Evolutionary conservation across 352 stramenopile genomes (phyloP).

Genomic region (Phytophthora crassamura): DNA sequence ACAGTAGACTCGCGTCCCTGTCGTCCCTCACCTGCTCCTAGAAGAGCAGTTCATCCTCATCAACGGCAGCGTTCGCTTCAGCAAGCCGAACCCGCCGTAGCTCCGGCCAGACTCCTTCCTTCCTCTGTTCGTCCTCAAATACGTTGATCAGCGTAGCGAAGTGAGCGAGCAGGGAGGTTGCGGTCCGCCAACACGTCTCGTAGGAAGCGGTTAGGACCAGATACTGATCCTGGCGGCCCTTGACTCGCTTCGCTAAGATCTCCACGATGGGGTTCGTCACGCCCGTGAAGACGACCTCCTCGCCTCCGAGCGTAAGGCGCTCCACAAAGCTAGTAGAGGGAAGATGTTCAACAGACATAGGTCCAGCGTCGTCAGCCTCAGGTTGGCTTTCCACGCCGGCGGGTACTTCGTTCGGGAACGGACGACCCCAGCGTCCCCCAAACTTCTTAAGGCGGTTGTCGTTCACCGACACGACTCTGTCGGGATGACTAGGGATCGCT

Average conservation of each 20-base stretch:
- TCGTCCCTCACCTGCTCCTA: neutral
- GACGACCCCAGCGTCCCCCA: neutral
- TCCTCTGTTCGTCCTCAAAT: neutral
- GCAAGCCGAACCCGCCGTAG: slow-evolving; percentile 4
- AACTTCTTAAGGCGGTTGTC: slow-evolving; percentile 6
- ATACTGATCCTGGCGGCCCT: neutral
- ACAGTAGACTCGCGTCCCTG: too few species aligned
- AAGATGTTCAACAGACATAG: too few species aligned
- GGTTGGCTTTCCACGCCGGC: too few species aligned
- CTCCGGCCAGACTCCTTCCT: neutral
- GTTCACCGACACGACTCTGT: slow-evolving; percentile 1
- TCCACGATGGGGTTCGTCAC: neutral
- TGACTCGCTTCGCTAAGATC: neutral
- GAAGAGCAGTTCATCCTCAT: slow-evolving; percentile 12
- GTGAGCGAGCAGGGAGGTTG: neutral
- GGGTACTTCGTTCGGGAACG: too few species aligned
- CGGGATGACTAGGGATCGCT: neutral
- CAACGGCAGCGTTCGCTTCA: slow-evolving; percentile 5
- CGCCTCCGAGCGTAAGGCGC: neutral
- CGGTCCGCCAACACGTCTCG: neutral
- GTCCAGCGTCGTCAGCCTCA: too few species aligned
- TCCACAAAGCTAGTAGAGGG: too few species aligned
- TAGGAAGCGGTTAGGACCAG: neutral
- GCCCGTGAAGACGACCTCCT: neutral
- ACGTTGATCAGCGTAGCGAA: neutral